Conservation (phyloP, 768 basidiomycete species). For the Leucosporidium creatinivorum region DNA sequence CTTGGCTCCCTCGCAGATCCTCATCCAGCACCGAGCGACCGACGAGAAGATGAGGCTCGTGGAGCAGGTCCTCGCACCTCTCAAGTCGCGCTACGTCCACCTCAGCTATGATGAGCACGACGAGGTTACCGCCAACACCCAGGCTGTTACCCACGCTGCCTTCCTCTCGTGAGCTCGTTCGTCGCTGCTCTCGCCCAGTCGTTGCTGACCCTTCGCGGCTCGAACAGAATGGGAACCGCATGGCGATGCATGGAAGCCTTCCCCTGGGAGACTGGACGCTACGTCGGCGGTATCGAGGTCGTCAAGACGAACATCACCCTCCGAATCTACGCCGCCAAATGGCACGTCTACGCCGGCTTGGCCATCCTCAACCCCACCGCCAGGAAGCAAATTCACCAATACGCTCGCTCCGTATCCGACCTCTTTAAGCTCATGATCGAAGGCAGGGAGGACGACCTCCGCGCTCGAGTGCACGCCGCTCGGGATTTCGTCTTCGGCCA, state of each 20-base stretch:
- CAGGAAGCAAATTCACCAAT: conserved; percentile 80
- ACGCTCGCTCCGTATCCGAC: conserved; percentile 72
- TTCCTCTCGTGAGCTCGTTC: conserved; percentile 66
- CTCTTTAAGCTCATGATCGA: conserved; percentile 93
- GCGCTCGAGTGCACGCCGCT: conserved; percentile 65
- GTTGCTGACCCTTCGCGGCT: neutral
- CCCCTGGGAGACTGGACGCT: conserved; percentile 88
- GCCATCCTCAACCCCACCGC: conserved; percentile 94
- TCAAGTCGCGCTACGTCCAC: conserved; percentile 80
- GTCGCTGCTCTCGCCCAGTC: neutral
- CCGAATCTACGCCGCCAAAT: conserved; percentile 90
- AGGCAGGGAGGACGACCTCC: conserved; percentile 52
- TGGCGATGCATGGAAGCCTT: conserved; percentile 72
- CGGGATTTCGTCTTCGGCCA: conserved; percentile 65
- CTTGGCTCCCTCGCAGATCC: conserved; percentile 51
- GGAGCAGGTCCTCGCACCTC: conserved; percentile 69
- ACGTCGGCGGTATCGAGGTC: conserved; percentile 94
- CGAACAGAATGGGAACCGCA: conserved; percentile 86
- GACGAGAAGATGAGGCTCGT: conserved; percentile 67
- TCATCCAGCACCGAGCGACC: conserved; percentile 78
- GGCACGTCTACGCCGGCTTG: conserved; percentile 99
- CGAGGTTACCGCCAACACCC: conserved; percentile 91
- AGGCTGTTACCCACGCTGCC: conserved; percentile 95
- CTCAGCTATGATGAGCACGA: conserved; percentile 96
- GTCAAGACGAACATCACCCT: conserved; percentile 95